Percentiles rank a stretch among this genome's conserved stretches.
Evolutionary conservation across 805 yeast genomes (phyloP).

Genomic region (Metschnikowia gelsemii): DNA sequence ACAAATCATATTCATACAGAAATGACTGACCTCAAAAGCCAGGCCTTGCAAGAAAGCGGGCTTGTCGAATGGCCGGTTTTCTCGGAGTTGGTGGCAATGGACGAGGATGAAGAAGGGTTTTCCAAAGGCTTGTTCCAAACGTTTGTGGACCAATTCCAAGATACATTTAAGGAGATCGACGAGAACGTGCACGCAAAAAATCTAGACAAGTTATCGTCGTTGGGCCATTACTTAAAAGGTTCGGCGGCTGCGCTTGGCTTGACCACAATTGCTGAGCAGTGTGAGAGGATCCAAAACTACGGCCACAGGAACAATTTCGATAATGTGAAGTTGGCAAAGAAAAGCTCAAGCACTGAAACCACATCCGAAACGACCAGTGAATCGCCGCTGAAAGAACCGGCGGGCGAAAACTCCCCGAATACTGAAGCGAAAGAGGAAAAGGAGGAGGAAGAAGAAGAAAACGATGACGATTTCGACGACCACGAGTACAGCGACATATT

Average conservation of each 20-base stretch:
- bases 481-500: slow-evolving; percentile 33
- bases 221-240: slow-evolving; percentile 94
- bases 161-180: slow-evolving; percentile 73
- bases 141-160: slow-evolving; percentile 84
- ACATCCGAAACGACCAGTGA: too few species aligned
- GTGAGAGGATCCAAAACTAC: slow-evolving; percentile 91
- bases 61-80: slow-evolving; percentile 86
- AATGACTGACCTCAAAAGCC: slow-evolving; percentile 19
- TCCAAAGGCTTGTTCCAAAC: slow-evolving; percentile 74
- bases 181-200: slow-evolving; percentile 46
- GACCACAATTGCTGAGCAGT: slow-evolving; percentile 74
- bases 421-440: too few species aligned
- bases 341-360: slow-evolving; percentile 18
- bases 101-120: slow-evolving; percentile 94
- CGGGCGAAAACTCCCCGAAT: slow-evolving; percentile 19
- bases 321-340: slow-evolving; percentile 26
- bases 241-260: slow-evolving; percentile 93
- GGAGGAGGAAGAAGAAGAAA: slow-evolving; percentile 5
- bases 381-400: slow-evolving; percentile 17
- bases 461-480: slow-evolving; percentile 17
- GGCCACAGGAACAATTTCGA: slow-evolving; percentile 56
- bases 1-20: background rate
- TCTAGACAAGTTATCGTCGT: slow-evolving; percentile 60
- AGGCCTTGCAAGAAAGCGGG: slow-evolving; percentile 49
- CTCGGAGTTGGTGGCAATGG: slow-evolving; percentile 88